These are phyloP conservation scores for Sarocladium brachiariae DNA, from an alignment of 2,329 filamentous ascomycete genomes.

Conservation along the genomic window DNA sequence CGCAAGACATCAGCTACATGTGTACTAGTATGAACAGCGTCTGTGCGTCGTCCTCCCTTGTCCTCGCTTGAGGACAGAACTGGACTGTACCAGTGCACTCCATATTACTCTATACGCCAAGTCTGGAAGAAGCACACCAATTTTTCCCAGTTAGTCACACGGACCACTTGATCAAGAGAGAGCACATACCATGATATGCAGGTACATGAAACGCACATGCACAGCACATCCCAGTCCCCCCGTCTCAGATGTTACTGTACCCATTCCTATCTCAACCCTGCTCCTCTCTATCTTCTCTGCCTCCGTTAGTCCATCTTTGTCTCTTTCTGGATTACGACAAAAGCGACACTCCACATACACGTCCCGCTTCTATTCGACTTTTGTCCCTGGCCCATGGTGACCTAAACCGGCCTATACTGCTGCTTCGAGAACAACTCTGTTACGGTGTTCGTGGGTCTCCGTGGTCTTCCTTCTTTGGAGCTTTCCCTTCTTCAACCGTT, in stretches of 20 bases:
- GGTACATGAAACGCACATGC: constrained; percentile 8
- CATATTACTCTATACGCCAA: not conserved
- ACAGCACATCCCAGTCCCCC: not conserved
- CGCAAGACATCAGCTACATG: no score
- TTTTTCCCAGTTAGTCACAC: not conserved
- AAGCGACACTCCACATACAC: not conserved
- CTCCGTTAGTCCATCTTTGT: not conserved
- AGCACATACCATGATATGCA: constrained; percentile 1
- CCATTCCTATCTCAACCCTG: not conserved
- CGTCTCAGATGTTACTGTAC: not conserved
- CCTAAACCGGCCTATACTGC: not conserved
- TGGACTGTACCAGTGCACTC: not conserved
- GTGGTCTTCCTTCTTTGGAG: not conserved
- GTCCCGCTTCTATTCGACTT: not conserved
- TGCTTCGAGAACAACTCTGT: constrained; percentile 3
- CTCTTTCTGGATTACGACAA: constrained; percentile 1
- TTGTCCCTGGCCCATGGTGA: not conserved
- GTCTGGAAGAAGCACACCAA: not conserved
- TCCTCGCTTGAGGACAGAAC: no score
- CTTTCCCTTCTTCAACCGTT: not conserved
- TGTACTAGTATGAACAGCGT: constrained; percentile 1
- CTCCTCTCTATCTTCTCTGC: not conserved
- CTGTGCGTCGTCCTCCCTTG: not conserved
- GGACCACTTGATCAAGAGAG: no score
- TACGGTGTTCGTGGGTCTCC: not conserved